Percentiles rank a stretch among this genome's conserved stretches.
phyloP scores from a whole-genome alignment of 345 rosid species.

The sweet orange (Citrus sinensis) region DNA sequence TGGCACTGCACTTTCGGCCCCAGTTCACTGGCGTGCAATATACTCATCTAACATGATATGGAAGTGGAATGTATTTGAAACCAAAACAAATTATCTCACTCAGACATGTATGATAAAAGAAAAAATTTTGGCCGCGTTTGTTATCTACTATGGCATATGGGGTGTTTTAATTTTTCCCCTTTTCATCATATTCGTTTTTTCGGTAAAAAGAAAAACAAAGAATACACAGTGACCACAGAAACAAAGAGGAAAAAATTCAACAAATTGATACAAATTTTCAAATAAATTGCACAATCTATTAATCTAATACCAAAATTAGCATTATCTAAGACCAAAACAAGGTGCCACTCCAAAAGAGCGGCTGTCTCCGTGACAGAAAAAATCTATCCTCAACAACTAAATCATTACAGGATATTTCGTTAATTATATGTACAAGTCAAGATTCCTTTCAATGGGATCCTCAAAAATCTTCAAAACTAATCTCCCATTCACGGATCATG shows the following conservation, averaged over 20 bases:
- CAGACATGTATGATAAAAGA: neutral
- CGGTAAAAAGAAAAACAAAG: neutral
- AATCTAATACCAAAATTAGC: neutral
- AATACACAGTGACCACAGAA: neutral
- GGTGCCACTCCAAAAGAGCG: neutral
- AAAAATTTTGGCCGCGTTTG: neutral
- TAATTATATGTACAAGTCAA: neutral
- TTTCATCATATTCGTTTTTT: neutral
- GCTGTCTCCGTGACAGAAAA: neutral
- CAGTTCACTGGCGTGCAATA: constrained; percentile 23
- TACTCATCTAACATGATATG: neutral
- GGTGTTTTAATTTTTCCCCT: neutral
- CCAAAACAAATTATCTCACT: constrained; percentile 2
- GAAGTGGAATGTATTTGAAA: constrained; percentile 4
- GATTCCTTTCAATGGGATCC: neutral
- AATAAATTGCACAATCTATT: neutral
- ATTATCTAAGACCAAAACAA: neutral
- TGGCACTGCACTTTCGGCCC: constrained; percentile 18
- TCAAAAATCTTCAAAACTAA: neutral
- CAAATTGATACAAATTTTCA: neutral
- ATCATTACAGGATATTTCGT: neutral
- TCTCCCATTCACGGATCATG: neutral
- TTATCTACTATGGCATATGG: constrained; percentile 1
- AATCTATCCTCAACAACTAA: neutral
- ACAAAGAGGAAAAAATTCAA: neutral